Evolutionary conservation across 73 alveolate species (phyloP), one percentile per base, ranked within the genome.

Genomic region (Paramecium pentaurelia): DNA sequence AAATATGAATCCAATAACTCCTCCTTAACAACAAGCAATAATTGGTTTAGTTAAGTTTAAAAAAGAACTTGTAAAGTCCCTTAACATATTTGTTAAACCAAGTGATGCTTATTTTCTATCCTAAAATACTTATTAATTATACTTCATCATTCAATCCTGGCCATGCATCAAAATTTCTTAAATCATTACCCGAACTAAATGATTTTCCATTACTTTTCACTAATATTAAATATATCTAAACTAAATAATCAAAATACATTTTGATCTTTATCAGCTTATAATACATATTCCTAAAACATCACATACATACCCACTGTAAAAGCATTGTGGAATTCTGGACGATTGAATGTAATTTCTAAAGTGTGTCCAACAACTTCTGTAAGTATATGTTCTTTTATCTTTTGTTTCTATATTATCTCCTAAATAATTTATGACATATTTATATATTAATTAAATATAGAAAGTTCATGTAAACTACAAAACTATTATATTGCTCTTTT

Each of bases 1-100:
- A 12, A 75, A 75, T 5, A 75, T 75, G 11, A 75, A 75, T 38
- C 88, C 88, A 34, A 75, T 75, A 42, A 75, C 88, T 1, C 68
- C 68, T 75, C 88, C 88, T 38, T 75, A 42, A 75, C 88, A 75
- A 38, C 58, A 75, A 22, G 88, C 88, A 20, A 75, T 75, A 12
- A 75, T 38, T 12, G 88, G 88, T 42, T 75, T 75, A 4, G 58
- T 10, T 22, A 38, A 38, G 6, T 42, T 75, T 34, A 75, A 8
- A 75, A 75, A 36, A 11, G 58, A 22, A 30, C 47, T 42, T 2
- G 60, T 42, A 25, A 75, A 75, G 16, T 75, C 58, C 10, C 40
- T 38, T 9, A 75, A 40, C 68, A 75, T 75, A 25, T 75, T 75
- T 0, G 88, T 75, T 27, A 38, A 38, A 10, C 84, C 49, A 1